Base-by-base conservation (phyloP, 2,329 filamentous ascomycete genomes). In the Penicillium polonicum region DNA sequence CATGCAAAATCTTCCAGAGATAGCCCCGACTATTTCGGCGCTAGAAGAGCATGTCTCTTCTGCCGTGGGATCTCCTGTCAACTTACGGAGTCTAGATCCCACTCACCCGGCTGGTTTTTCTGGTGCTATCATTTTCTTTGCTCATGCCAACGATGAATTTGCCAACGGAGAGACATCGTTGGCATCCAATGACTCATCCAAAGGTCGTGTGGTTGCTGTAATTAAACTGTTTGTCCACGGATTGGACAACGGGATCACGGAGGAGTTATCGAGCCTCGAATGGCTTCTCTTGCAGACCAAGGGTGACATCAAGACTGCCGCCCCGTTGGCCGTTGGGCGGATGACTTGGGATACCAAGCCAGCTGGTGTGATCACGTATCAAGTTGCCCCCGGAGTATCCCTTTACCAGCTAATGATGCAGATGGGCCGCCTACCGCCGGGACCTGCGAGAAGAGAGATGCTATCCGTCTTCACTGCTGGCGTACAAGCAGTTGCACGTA, bases 61-160 rank as follows among this genome's bases (percentile, higher is more conserved):
- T 33, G 27, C 36, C 0, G 27, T 51, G 15, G 48, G 48, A 2
- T 51, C 3, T 17, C 19, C 48, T 42, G 48, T 51, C 36, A 42
- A 43, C n/a, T 31, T 51, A 19, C 48, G 19, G 13, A 29, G 38
- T 51, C 36, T 51, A 4, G 48, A 51, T 29, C 25, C 48, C 5
- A 43, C 38, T 13, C 36, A 51, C 6, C 36, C 13, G 1, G 36
- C 19, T 3, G 48, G 48, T 1, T 51, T 51, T 31, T 51, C 48
- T 43, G 48, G 48, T 17, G 48, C 49, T 9, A 52, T 52, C 10
- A 52, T 44, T n/a, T 52, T 51, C 38, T 43, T 51, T 23, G 48
- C 48, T 13, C 31, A 43, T n/a, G 25, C 27, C 4, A 51, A 23
- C 4, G 25, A 51, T 13, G 48, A 25, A 21, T 10, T 31, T 33